Percentiles rank a stretch among this genome's conserved stretches.
phyloP scores from a whole-genome alignment of 768 basidiomycete species.

The Naganishia vaughanmartiniae region DNA sequence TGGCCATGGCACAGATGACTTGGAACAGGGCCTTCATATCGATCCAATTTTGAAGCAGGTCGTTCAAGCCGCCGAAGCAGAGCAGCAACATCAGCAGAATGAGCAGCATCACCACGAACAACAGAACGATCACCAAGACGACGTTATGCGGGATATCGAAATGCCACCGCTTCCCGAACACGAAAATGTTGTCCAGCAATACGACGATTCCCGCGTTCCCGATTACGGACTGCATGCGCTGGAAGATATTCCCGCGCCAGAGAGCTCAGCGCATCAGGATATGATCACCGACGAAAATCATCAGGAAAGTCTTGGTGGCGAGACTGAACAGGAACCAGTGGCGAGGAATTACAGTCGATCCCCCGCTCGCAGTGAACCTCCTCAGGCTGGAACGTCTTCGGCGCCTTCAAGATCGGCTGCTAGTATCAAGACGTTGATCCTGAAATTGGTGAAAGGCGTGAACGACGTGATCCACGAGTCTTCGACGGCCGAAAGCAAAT shows the following conservation, averaged over 20 bases:
- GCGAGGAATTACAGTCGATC: slow-evolving; percentile 2
- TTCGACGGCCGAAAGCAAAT: slow-evolving; percentile 10
- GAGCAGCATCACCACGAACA: slow-evolving; percentile 1
- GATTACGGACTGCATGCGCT: neutral
- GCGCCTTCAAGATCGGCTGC: neutral
- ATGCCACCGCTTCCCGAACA: neutral
- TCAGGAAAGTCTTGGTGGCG: neutral
- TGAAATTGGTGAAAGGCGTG: slow-evolving; percentile 18
- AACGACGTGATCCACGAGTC: slow-evolving; percentile 9
- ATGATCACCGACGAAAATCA: neutral
- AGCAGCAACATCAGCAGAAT: neutral
- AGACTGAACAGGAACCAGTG: neutral
- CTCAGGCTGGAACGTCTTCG: neutral
- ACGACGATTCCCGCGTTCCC: slow-evolving; percentile 3
- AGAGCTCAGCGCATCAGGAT: neutral
- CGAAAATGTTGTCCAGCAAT: neutral
- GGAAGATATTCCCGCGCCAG: neutral
- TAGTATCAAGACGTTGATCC: slow-evolving; percentile 6
- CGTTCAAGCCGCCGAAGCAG: slow-evolving; percentile 18
- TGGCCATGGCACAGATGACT: neutral
- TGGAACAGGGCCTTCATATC: slow-evolving; percentile 19
- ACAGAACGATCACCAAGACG: neutral
- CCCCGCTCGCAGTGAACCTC: neutral
- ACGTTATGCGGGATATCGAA: slow-evolving; percentile 14
- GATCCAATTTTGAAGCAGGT: slow-evolving; percentile 26